These are phyloP conservation scores for Scheffersomyces parashehatae DNA, from an alignment of 1,139 yeast genomes.

Conservation along the genomic window DNA sequence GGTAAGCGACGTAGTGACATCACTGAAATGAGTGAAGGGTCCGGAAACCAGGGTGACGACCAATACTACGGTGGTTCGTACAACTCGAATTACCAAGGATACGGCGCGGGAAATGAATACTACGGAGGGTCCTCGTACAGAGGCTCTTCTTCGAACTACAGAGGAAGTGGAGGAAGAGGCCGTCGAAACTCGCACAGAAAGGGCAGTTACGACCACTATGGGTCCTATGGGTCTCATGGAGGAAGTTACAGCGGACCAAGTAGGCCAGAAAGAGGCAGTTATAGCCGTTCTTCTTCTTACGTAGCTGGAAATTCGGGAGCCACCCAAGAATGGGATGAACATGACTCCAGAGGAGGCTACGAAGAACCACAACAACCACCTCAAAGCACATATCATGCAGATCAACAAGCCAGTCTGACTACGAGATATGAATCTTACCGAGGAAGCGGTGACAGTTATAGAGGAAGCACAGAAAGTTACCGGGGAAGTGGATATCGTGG, in stretches of 20 bases:
- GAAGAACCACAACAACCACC: slow-evolving; percentile 1
- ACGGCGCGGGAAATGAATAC: slow-evolving; percentile 3
- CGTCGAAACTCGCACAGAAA: slow-evolving; percentile 5
- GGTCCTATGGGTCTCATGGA: slow-evolving; percentile 2
- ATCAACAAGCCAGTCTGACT: no score
- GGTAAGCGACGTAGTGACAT: no score
- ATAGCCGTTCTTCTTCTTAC: no score
- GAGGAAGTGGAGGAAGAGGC: slow-evolving; percentile 9
- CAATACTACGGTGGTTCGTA: not conserved
- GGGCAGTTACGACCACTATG: slow-evolving; percentile 7
- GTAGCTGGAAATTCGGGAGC: no score
- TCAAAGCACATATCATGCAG: no score
- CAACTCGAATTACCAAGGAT: not conserved
- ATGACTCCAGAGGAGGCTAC: slow-evolving; percentile 18
- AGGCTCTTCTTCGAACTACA: slow-evolving; percentile 1
- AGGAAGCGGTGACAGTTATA: not conserved
- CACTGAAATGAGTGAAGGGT: not conserved
- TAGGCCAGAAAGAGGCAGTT: not conserved
- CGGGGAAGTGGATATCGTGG: slow-evolving; percentile 6
- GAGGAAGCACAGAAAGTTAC: slow-evolving; percentile 5
- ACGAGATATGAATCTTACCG: slow-evolving; percentile 5
- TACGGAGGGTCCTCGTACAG: slow-evolving; percentile 5
- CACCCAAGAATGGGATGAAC: no score
- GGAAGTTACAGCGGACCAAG: slow-evolving; percentile 6
- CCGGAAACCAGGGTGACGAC: not conserved